Evolutionary conservation across 2,329 filamentous ascomycete species (phyloP), one percentile per base, ranked within the genome.

Genomic region (Colletotrichum magnum): DNA sequence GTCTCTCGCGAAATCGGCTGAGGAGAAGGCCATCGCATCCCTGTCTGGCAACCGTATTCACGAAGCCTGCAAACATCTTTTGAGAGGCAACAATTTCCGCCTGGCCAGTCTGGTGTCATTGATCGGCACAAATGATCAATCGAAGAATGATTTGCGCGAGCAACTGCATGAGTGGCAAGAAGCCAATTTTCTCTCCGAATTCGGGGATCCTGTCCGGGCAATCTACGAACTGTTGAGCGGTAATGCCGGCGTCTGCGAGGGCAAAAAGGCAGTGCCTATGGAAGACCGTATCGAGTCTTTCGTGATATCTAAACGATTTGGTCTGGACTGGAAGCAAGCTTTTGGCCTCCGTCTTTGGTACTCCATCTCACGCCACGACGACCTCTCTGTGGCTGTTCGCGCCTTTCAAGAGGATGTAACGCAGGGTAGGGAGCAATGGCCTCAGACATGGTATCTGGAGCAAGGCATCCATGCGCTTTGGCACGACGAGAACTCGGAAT

Each of bases 271-370:
- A 3, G 90, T 88, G 6, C 89, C 93, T 1, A 82, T 92, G 9
- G 96, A 98, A 79, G 94, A 98, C 80, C 91, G 93, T 52, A 88
- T 92, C 47, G 88, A 91, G 15, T 92, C 92, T 0, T 97, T 99
- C 77, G 87, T 90, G 62, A 93, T 99, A 72, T 93, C 94, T 1
- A 88, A 93, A 74, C 91, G 91, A 54, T 99, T 98, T 77, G 90
- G 90, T 5, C 85, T 99, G 43, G 93, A 97, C 78, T 99, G 96
- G 96, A 91, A 94, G 78, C 95, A 97, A 77, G 92, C 95, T 0
- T 97, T 99, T 79, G 95, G 94, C 12, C 86, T 99, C 58, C 90
- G 95, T 51, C 85, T 99, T 2, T 98, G 94, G 93, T 99, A 97
- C 78, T 91, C 91, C 52, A 93, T 90, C 48, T 86, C 88, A 2